Evolutionary conservation across 768 basidiomycete genomes (phyloP).

Genomic region (Pleurotus tuber-regium): DNA sequence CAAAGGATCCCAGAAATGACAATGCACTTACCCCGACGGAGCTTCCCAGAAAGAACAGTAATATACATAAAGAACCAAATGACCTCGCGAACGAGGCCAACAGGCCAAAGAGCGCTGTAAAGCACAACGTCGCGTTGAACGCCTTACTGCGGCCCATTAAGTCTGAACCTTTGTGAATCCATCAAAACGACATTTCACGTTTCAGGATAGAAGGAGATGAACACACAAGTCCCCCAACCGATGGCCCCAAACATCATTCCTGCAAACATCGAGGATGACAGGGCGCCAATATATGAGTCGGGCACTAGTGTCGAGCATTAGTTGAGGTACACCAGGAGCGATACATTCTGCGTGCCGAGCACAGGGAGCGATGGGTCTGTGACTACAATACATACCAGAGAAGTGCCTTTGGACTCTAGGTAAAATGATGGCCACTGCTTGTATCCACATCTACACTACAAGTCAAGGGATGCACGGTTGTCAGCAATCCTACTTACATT

Average conservation of each 20-base stretch:
- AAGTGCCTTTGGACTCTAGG: slow-evolving; percentile 95
- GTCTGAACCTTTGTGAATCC: slow-evolving; percentile 61
- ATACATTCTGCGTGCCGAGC: not conserved
- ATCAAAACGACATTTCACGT: not conserved
- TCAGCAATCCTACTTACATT: slow-evolving; percentile 54
- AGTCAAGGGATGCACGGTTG: slow-evolving; percentile 21
- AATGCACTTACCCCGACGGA: slow-evolving; percentile 85
- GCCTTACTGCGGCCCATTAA: slow-evolving; percentile 84
- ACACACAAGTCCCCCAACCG: slow-evolving; percentile 83
- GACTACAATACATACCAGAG: slow-evolving; percentile 43
- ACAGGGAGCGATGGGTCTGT: not conserved
- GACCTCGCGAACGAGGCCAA: slow-evolving; percentile 71
- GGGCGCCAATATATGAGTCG: slow-evolving; percentile 71
- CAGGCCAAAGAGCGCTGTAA: slow-evolving; percentile 88
- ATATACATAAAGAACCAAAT: slow-evolving; percentile 66
- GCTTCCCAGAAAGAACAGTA: slow-evolving; percentile 86
- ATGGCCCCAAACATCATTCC: slow-evolving; percentile 98
- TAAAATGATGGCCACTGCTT: slow-evolving; percentile 89
- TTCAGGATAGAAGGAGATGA: not conserved
- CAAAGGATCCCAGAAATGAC: not conserved
- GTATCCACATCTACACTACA: slow-evolving; percentile 81
- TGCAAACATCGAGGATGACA: slow-evolving; percentile 88
- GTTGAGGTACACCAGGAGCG: too few species aligned
- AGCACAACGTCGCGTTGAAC: slow-evolving; percentile 89
- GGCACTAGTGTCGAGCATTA: too few species aligned